Evolutionary conservation across 169 alveolate genomes (phyloP).

Genomic region (Plasmodium adleri): DNA sequence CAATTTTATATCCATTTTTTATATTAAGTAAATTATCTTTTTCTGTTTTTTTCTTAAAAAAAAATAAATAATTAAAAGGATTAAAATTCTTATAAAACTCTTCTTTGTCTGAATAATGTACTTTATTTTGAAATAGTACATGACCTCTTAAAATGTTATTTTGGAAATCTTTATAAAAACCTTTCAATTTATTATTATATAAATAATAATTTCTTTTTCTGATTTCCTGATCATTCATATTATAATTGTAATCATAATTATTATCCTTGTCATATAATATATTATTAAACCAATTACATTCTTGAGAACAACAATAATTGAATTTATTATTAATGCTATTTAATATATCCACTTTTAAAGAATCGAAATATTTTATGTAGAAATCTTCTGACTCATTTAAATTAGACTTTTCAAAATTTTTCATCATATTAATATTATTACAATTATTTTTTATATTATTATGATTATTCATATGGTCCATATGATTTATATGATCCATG

Average conservation of each 20-base stretch:
- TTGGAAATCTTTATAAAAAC: constrained; percentile 37
- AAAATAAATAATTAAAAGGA: constrained; percentile 8
- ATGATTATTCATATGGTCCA: no score
- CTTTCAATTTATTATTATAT: constrained; percentile 12
- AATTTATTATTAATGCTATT: constrained; percentile 16
- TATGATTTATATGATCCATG: no score
- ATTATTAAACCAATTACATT: constrained; percentile 4
- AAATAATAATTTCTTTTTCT: constrained; percentile 3
- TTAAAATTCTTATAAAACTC: constrained; percentile 15
- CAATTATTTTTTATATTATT: not conserved
- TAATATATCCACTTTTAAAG: constrained; percentile 30
- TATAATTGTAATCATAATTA: not conserved
- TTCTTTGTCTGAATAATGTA: not conserved
- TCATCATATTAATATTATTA: not conserved
- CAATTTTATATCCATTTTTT: constrained; percentile 62
- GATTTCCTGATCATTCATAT: not conserved
- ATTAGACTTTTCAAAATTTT: not conserved
- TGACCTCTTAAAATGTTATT: constrained; percentile 64
- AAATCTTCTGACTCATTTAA: constrained; percentile 20
- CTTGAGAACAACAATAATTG: constrained; percentile 28
- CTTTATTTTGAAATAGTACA: constrained; percentile 29
- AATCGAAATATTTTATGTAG: constrained; percentile 23
- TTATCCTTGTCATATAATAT: not conserved
- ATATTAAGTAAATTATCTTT: constrained; percentile 25
- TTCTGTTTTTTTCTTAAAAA: constrained; percentile 6